These are phyloP conservation scores for Pestalotiopsis sp. DNA, from an alignment of 2,329 filamentous ascomycete species.

Conservation along the genomic window DNA sequence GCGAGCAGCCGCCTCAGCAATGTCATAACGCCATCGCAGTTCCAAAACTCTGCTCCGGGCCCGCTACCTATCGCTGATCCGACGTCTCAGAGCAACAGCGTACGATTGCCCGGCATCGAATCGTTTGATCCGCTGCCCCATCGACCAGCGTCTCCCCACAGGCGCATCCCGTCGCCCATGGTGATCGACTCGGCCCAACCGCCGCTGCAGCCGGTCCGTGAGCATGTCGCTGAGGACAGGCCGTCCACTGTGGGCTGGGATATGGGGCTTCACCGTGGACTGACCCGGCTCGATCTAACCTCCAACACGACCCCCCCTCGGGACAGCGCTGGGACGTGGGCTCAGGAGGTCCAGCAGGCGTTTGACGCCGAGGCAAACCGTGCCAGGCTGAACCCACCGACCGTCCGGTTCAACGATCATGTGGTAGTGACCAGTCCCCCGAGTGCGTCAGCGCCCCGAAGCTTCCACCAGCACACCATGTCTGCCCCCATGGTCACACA, in stretches of 20 bases:
- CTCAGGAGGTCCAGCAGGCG: conserved; percentile 56
- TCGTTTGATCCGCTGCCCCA: conserved; percentile 80
- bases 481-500: conserved; percentile 59
- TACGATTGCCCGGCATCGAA: conserved; percentile 85
- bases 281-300: conserved; percentile 68
- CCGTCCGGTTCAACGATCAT: conserved; percentile 58
- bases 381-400: conserved; percentile 44
- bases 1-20: conserved; percentile 75
- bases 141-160: conserved; percentile 62
- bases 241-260: conserved; percentile 64
- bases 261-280: conserved; percentile 63
- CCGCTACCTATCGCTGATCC: conserved; percentile 49
- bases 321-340: conserved; percentile 58
- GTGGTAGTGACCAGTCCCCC: conserved; percentile 28
- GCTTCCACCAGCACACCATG: conserved; percentile 58
- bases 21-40: conserved; percentile 69
- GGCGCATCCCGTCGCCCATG: conserved; percentile 75
- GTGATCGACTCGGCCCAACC: conserved; percentile 62
- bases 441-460: conserved; percentile 21
- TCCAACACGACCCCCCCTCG: conserved; percentile 46
- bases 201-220: conserved; percentile 30
- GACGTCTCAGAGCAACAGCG: conserved; percentile 54
- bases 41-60: conserved; percentile 52
- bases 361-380: conserved; percentile 58
- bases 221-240: conserved; percentile 44